A percentile compares a stretch with the other conserved stretches of the same genome.
These are phyloP conservation scores for Glomus cerebriforme DNA, from an alignment of 192 early-diverging fungal genomes.

Conservation along the genomic window DNA sequence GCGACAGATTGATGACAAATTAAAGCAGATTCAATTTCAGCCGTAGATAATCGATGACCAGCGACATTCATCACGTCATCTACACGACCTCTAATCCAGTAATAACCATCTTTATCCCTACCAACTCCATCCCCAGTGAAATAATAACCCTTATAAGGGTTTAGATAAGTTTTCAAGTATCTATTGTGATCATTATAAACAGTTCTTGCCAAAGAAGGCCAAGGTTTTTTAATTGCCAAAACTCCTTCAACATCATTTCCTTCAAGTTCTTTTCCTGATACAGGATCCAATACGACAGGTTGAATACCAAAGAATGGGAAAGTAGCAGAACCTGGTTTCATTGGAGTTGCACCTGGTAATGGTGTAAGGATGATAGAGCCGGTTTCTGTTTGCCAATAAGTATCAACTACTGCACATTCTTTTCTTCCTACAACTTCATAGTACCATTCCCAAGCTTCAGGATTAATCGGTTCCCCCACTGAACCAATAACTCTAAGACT, in stretches of 20 bases:
- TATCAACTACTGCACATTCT: conserved; percentile 93
- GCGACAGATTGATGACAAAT: conserved; percentile 78
- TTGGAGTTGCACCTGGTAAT: conserved; percentile 83
- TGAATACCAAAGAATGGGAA: conserved; percentile 98
- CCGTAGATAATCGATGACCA: conserved; percentile 91
- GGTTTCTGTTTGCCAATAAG: conserved; percentile 94
- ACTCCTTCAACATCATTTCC: conserved; percentile 92
- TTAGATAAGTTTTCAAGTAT: conserved; percentile 92
- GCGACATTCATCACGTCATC: conserved; percentile 95
- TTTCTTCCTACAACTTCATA: conserved; percentile 85
- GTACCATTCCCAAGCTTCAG: conserved; percentile 98
- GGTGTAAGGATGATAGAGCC: conserved; percentile 92
- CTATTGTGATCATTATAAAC: conserved; percentile 90
- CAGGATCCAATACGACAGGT: conserved; percentile 80
- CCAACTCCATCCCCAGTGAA: conserved; percentile 95
- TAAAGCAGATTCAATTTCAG: conserved; percentile 93
- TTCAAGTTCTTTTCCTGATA: conserved; percentile 78
- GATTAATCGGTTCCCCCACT: conserved; percentile 98
- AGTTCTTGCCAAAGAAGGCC: conserved; percentile 92
- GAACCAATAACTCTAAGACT: conserved; percentile 89
- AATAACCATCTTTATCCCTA: conserved; percentile 91
- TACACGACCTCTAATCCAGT: conserved; percentile 89
- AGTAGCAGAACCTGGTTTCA: conserved; percentile 95
- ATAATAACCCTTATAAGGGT: conserved; percentile 89
- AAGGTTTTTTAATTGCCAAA: conserved; percentile 80